phyloP scores from a whole-genome alignment of 768 basidiomycete species.

The Chiua virens region DNA sequence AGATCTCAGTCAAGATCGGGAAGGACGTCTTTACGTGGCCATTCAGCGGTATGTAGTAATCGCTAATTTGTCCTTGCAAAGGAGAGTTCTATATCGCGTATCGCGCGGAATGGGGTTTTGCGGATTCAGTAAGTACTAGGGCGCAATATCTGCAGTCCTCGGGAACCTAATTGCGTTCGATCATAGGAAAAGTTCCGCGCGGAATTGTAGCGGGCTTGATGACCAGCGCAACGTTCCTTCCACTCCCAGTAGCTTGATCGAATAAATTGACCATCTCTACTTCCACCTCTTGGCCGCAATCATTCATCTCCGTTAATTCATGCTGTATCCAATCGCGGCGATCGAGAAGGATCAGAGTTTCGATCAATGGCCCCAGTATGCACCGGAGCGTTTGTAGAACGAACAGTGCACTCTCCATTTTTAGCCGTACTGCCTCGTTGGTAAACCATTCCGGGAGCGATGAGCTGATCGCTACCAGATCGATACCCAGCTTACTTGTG shows the following conservation, averaged over 20 bases:
- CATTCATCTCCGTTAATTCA: constrained; percentile 27
- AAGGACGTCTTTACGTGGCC: constrained; percentile 58
- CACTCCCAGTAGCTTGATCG: constrained; percentile 70
- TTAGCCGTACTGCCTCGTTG: constrained; percentile 20
- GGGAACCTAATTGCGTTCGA: constrained; percentile 4
- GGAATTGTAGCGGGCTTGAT: constrained; percentile 36
- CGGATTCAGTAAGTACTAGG: neutral
- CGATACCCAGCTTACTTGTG: constrained; percentile 27
- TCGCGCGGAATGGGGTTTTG: constrained; percentile 6
- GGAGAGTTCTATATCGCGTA: constrained; percentile 3
- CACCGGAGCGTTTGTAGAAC: constrained; percentile 68
- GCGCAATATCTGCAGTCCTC: neutral
- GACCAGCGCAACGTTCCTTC: constrained; percentile 66
- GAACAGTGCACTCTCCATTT: constrained; percentile 46
- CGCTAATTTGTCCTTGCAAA: constrained; percentile 7
- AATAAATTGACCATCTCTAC: constrained; percentile 65
- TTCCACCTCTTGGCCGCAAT: constrained; percentile 26
- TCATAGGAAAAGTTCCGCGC: constrained; percentile 1
- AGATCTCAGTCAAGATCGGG: constrained; percentile 68
- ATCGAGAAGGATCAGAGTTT: constrained; percentile 64
- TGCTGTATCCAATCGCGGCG: constrained; percentile 57
- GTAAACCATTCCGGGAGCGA: constrained; percentile 22
- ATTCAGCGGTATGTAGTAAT: constrained; percentile 21
- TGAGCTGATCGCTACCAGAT: constrained; percentile 8
- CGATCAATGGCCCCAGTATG: constrained; percentile 65